A percentile compares a stretch with the other conserved stretches of the same genome.
Evolutionary conservation across 306 rosid genomes (phyloP).

Genomic region (Cucumis hystrix): DNA sequence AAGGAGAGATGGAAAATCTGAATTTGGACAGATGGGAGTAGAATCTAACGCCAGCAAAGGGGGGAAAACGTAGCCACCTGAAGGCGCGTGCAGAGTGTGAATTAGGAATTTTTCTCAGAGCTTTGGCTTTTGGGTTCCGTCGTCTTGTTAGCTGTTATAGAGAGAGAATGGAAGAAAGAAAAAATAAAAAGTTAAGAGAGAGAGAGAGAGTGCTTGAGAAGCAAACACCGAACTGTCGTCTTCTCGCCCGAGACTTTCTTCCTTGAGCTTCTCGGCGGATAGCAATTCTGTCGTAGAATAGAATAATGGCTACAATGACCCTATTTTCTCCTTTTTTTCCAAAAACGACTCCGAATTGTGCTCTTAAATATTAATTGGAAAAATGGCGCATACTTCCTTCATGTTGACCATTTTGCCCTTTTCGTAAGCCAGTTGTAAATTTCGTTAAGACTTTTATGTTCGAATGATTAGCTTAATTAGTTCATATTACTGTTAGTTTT

Average conservation of each 20-base stretch:
- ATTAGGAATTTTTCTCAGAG: not conserved
- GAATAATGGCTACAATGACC: not conserved
- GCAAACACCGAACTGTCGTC: constrained; percentile 7
- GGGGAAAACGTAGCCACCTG: not conserved
- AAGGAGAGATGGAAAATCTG: not conserved
- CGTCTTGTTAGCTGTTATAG: not conserved
- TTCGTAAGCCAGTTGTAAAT: no score
- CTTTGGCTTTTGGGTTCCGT: not conserved
- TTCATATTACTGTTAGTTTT: no score
- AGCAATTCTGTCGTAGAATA: not conserved
- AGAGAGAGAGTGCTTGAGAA: not conserved
- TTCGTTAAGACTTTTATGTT: no score
- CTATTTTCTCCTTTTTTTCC: not conserved
- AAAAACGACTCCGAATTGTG: not conserved
- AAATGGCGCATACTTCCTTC: not conserved
- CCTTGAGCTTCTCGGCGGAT: not conserved
- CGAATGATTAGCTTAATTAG: no score
- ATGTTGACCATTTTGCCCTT: not conserved
- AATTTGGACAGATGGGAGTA: not conserved
- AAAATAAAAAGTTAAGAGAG: not conserved
- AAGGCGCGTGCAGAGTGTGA: not conserved
- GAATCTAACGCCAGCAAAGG: constrained; percentile 3
- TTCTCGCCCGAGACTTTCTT: constrained; percentile 2
- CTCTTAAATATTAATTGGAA: not conserved
- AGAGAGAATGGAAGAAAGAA: not conserved